Base-by-base conservation (phyloP, 768 basidiomycete species). In the Russula abietina region DNA sequence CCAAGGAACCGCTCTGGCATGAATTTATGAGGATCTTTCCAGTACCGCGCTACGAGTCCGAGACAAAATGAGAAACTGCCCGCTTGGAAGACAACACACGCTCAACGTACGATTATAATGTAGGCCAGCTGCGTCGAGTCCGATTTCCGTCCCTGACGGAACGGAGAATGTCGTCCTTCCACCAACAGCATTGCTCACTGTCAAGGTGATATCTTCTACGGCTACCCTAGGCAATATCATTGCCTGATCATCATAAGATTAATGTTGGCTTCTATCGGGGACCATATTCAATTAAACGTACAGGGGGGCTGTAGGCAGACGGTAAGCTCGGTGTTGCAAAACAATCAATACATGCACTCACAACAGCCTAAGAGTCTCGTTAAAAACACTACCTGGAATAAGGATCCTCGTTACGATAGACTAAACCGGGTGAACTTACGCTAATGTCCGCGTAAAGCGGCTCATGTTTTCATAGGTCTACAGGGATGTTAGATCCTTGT, bases 61-160 rank as follows among this genome's bases (percentile, higher is more conserved):
- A n/a, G n/a, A n/a, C n/a, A n/a, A n/a, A n/a, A n/a, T n/a, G n/a
- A n/a, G n/a, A n/a, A n/a, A n/a, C n/a, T n/a, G n/a, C n/a, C n/a
- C n/a, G n/a, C n/a, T n/a, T n/a, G n/a, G n/a, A n/a, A n/a, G n/a
- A n/a, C n/a, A n/a, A n/a, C n/a, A n/a, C n/a, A n/a, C n/a, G n/a
- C n/a, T n/a, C n/a, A n/a, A n/a, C n/a, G n/a, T n/a, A 82, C 81
- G 80, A 66, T 83, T 83, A 62, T 81, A 77, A 62, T 83, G 82
- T 28, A 82, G 60, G 10, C 74, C 82, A 26, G 74, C 67, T 1
- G 74, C 70, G 65, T 76, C 69, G 14, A 83, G 66, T 0, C 62
- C 56, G n/a, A 83, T 59, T 10, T 63, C 50, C 9, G 76, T 75
- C 36, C 77, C 81, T 61, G 77, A 74, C 6, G 81, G 81, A 46